Evolutionary conservation across 2,329 filamentous ascomycete genomes (phyloP), one percentile per base, ranked within the genome.

Genomic region (Lachnellula occidentalis): DNA sequence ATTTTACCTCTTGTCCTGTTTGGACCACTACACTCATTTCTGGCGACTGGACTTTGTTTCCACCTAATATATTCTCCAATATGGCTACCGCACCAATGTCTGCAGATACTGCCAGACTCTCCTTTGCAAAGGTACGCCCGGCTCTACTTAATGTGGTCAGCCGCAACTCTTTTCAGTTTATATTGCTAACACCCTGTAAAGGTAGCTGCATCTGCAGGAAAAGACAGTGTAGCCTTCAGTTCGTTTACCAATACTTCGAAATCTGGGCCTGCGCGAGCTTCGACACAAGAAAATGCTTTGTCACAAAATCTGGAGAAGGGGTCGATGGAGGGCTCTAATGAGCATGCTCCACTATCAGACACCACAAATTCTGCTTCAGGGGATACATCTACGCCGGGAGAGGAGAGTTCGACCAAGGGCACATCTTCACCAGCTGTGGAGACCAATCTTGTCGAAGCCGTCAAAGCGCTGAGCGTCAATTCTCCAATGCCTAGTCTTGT

Each of bases 111-210:
- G 73, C 74, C 51, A 83, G 82, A 71, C 79, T 85, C 64, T 89
- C 87, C 43, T 91, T 91, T 76, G 87, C 87, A 72, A 90, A 88
- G 80, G 87, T 89, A 74, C 57, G 39, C 22, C 48, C 31, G 34
- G 36, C n/a, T 31, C 11, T 53, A 31, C 43, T 39, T 22, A 17
- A 31, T 50, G 9, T 47, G 27, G 4, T 37, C 14, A 34, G 43
- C 48, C 34, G 24, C 34, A 24, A 34, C 42, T 15, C 52, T 47
- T 43, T 41, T 24, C 48, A 67, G 42, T 47, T 43, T 52, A 34
- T 50, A 19, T 43, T 46, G 50, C 57, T 61, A 41, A 60, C 43
- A 24, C 31, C 45, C 42, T 21, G 56, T 50, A 56, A 41, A 81
- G 78, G 75, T 80, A 59, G 77, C 76, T 61, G 77, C 78, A 51